Evolutionary conservation across 2,329 filamentous ascomycete species (phyloP), one percentile per base, ranked within the genome.

Genomic region (Dothidotthia symphoricarpi): DNA sequence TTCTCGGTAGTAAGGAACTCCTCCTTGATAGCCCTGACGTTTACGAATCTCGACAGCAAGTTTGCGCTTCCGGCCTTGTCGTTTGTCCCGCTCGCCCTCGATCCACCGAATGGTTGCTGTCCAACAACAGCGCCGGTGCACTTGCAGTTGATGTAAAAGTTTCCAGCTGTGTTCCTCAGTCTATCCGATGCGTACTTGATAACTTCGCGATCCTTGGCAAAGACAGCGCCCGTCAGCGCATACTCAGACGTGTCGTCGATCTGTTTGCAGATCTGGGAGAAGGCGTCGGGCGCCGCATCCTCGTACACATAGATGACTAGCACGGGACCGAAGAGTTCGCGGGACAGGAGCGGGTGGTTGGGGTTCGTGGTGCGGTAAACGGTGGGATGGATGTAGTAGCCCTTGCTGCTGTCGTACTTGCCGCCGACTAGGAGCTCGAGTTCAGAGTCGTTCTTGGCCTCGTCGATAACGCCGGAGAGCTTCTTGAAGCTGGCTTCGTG

Each of bases 61-160:
- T 71, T 76, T 36, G 72, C 69, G 43, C 71, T 75, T 5, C 76
- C 76, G 14, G 76, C 76, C 64, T 80, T 80, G 57, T 80, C 76
- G 45, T 79, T 78, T 15, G 76, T 80, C 9, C 76, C 76, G 34
- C 71, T 75, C 11, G 75, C 74, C 41, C 76, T 68, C n/a, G 74
- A 75, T 26, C 76, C 76, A 41, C 76, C 76, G 45, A 75, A 75
- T 3, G 72, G 70, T 51, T 75, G 72, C 55, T 75, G 72, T 11
- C 70, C 72, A 24, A 75, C 72, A 16, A 73, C 69, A 6, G 70
- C 67, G 22, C 63, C 76, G 3, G 76, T 80, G 44, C 72, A 83
- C 77, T 90, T 90, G 73, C 83, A 86, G 72, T 90, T 91, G 69
- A 91, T 76, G 71, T 91, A 91, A 65, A 90, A 90, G 73, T 91